Percentiles rank a stretch among this genome's conserved stretches.
These are phyloP conservation scores for Laetiporus sulphureus DNA, from an alignment of 1,284 basidiomycete species.

Conservation along the genomic window DNA sequence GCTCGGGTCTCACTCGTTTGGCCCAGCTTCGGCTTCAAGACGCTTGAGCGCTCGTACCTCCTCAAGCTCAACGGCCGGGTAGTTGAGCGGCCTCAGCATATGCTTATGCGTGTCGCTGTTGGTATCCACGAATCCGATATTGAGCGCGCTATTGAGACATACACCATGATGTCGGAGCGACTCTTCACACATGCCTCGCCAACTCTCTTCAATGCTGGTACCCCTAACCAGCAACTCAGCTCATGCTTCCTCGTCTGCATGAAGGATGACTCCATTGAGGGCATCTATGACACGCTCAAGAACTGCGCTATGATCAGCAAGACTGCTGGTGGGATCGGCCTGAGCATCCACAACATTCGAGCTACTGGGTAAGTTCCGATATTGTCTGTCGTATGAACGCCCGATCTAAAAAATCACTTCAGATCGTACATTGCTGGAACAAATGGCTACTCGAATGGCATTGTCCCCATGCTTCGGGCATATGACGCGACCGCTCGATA, in stretches of 20 bases:
- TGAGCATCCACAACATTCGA: conserved; percentile 96
- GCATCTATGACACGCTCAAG: conserved; percentile 98
- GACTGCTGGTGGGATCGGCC: conserved; percentile 96
- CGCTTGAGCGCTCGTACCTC: conserved; percentile 96
- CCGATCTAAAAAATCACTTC: too few species aligned
- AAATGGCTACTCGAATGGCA: conserved; percentile 98
- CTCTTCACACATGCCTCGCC: conserved; percentile 99
- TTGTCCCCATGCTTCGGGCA: conserved; percentile 98
- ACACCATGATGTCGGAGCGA: conserved; percentile 92
- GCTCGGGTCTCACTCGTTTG: too few species aligned
- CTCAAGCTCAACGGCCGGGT: conserved; percentile 92
- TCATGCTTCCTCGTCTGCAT: conserved; percentile 98
- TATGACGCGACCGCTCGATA: conserved; percentile 99
- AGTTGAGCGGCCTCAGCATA: conserved; percentile 96
- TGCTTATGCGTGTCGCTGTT: conserved; percentile 99
- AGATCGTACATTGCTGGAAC: conserved; percentile 91
- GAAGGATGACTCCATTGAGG: conserved; percentile 99
- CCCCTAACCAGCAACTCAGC: conserved; percentile 90
- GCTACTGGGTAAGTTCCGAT: conserved; percentile 87
- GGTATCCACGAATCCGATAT: conserved; percentile 93
- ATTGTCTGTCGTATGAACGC: too few species aligned
- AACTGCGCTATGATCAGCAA: conserved; percentile 99
- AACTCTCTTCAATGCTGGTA: conserved; percentile 98
- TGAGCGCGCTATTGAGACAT: conserved; percentile 88
- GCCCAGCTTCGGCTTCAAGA: conserved; percentile 98